Percentiles rank a stretch among this genome's conserved stretches.
These are phyloP conservation scores for Kluyveromyces sp. DNA, from an alignment of 1,139 yeast species.

Conservation along the genomic window DNA sequence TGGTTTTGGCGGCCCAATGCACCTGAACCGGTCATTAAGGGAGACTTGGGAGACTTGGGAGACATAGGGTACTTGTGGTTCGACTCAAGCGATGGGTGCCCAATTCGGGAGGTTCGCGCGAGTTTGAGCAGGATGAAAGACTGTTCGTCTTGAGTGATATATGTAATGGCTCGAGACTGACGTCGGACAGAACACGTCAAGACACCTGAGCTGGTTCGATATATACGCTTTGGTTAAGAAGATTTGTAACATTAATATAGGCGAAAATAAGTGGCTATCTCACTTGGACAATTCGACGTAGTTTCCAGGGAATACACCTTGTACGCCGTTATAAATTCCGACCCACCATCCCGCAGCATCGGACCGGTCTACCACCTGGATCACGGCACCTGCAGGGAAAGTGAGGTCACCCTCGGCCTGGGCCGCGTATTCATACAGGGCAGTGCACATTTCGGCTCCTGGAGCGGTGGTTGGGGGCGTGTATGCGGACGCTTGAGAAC, in stretches of 20 bases:
- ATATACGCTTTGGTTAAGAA: neutral
- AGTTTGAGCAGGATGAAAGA: too few relatives aligned
- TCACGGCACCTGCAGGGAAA: slow-evolving; percentile 81
- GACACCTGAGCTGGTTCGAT: neutral
- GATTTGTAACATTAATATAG: too few relatives aligned
- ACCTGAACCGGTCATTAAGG: too few relatives aligned
- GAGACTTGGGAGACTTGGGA: too few relatives aligned
- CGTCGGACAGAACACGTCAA: too few relatives aligned
- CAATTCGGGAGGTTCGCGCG: too few relatives aligned
- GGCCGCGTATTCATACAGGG: slow-evolving; percentile 69
- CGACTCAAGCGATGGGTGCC: too few relatives aligned
- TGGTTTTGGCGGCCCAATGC: too few relatives aligned
- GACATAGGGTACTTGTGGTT: too few relatives aligned
- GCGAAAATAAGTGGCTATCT: too few relatives aligned
- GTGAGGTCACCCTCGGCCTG: slow-evolving; percentile 87
- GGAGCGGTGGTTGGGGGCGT: slow-evolving; percentile 36
- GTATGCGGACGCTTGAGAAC: slow-evolving; percentile 21
- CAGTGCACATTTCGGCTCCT: slow-evolving; percentile 56
- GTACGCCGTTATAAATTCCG: slow-evolving; percentile 76
- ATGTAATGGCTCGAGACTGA: too few relatives aligned
- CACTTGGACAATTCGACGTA: slow-evolving; percentile 63
- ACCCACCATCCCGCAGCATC: slow-evolving; percentile 97
- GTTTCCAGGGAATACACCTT: slow-evolving; percentile 83
- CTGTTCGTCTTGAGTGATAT: too few relatives aligned
- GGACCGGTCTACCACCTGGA: slow-evolving; percentile 75